Percentiles rank a stretch among this genome's conserved stretches.
Conservation (phyloP, 108 stramenopile genomes). For the Discostella stelligeroides region DNA sequence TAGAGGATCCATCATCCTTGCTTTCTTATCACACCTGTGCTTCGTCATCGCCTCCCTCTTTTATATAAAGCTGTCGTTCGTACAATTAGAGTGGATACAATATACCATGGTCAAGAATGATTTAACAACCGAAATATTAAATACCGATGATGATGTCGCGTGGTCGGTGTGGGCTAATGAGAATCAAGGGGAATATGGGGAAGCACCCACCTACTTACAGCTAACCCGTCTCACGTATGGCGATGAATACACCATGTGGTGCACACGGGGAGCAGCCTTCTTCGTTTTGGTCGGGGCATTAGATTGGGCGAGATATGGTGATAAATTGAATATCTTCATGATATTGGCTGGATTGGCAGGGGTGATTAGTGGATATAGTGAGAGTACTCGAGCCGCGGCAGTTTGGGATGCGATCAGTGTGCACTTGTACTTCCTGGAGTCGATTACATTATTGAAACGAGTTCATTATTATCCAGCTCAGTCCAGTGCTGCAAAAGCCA, state of each 20-base stretch:
- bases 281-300: slow-evolving; percentile 8
- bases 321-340: slow-evolving; percentile 8
- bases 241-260: neutral
- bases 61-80: neutral
- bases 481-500: too few species aligned
- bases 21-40: slow-evolving; percentile 9
- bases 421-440: slow-evolving; percentile 13
- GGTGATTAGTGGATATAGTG: neutral
- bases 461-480: slow-evolving; percentile 6
- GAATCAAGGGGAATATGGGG: neutral
- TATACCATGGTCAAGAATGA: neutral
- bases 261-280: neutral
- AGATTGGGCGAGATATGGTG: slow-evolving; percentile 13
- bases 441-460: slow-evolving; percentile 8
- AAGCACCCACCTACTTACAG: neutral
- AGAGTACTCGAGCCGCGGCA: neutral
- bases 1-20: neutral
- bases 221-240: neutral
- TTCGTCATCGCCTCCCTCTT: slow-evolving; percentile 10
- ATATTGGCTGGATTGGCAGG: slow-evolving; percentile 13
- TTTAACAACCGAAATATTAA: neutral
- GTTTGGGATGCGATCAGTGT: slow-evolving; percentile 8
- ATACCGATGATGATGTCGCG: neutral
- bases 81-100: slow-evolving; percentile 1
- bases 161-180: neutral